Base-by-base conservation (phyloP, 1,139 yeast species). In the Eremothecium coryli region DNA sequence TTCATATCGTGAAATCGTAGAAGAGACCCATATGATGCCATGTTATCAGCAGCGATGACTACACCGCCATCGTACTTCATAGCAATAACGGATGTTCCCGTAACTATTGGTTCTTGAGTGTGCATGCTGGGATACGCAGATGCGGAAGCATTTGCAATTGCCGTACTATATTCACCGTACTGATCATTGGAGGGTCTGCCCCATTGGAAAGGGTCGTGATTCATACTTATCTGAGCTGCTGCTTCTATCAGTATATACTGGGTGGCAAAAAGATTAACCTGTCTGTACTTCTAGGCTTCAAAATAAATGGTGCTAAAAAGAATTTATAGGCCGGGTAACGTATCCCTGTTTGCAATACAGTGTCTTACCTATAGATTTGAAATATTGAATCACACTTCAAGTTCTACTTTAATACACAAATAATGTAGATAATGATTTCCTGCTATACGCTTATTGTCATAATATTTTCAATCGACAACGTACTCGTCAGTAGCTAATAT, bases 161-260 rank as follows among this genome's bases (percentile, higher is more conserved):
- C 62, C 32, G 67, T 64, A 59, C 81, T 82, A 63, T 86, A 90
- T 10, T 66, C 59, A 11, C 98, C 98, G 53, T 90, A 90, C 3
- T 76, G 69, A 32, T 71, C 75, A 56, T 81, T 76, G 35, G 79
- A 69, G 41, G 97, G 97, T 63, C 96, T 82, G 14, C 97, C 98
- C 98, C 98, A 90, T 49, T 71, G 70, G 50, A 69, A 78, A 47
- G 95, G 97, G 68, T 82, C 84, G 85, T 90, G 97, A 55, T 90
- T 82, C 98, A 90, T 88, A 11, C 17, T 25, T 25, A 16, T n/a
- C n/a, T 16, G n/a, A n/a, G n/a, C 14, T 20, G 22, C 7, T 13
- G 10, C n/a, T n/a, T 16, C 28, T 6, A 11, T 15, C n/a, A 16
- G 17, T 12, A 13, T 15, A 25, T 12, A 10, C 16, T 12, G 28